phyloP scores from a whole-genome alignment of 1,284 basidiomycete species.

The Pseudozyma pruni region DNA sequence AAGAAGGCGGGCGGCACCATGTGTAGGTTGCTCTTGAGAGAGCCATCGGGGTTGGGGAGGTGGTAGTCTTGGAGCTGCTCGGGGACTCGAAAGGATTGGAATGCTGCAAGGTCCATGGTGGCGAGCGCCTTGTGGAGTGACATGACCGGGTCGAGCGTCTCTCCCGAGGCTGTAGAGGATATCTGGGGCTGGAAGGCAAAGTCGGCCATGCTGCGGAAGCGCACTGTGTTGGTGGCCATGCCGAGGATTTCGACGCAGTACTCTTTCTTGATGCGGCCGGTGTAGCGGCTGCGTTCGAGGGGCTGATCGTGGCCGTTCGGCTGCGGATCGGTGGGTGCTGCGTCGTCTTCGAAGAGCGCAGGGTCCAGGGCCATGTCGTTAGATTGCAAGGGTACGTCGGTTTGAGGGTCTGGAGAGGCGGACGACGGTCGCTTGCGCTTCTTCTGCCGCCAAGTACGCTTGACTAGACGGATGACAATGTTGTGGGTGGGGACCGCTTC shows the following conservation, averaged over 20 bases:
- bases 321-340: not conserved
- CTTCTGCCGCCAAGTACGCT: conserved; percentile 51
- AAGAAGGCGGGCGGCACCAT: conserved; percentile 63
- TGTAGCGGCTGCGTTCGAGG: conserved; percentile 12
- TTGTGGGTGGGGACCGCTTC: conserved; percentile 46
- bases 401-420: not conserved
- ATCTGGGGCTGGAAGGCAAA: conserved; percentile 57
- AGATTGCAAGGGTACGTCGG: not conserved
- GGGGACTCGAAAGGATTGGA: conserved; percentile 41
- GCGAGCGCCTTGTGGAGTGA: conserved; percentile 51
- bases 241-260: conserved; percentile 84
- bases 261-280: conserved; percentile 67
- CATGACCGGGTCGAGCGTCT: conserved; percentile 31
- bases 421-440: conserved; percentile 20
- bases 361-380: conserved; percentile 21
- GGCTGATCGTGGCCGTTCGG: not conserved
- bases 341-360: conserved; percentile 8
- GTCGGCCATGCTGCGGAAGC: conserved; percentile 75
- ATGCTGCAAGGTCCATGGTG: conserved; percentile 51
- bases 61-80: conserved; percentile 53
- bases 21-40: conserved; percentile 40
- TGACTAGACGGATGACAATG: conserved; percentile 46
- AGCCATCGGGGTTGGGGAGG: not conserved
- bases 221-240: conserved; percentile 79
- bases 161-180: conserved; percentile 3